A percentile compares a stretch with the other conserved stretches of the same genome.
These are phyloP conservation scores for Amanita phalloides DNA, from an alignment of 768 basidiomycete species.

Conservation along the genomic window DNA sequence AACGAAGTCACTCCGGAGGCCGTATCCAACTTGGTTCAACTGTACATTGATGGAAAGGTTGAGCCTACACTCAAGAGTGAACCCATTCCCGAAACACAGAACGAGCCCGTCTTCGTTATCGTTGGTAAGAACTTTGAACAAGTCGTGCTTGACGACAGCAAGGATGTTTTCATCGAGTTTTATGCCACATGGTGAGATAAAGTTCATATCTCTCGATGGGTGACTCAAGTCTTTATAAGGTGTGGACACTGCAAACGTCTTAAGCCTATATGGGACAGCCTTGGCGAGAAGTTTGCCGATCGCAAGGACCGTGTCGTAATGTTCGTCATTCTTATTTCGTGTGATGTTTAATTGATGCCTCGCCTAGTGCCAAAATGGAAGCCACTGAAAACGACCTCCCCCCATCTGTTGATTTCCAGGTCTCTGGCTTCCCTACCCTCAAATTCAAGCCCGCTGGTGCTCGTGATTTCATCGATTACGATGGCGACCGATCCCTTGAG, in stretches of 20 bases:
- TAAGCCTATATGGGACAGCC: conserved; percentile 85
- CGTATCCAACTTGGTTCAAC: conserved; percentile 47
- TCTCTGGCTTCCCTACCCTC: conserved; percentile 87
- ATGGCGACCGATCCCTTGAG: conserved; percentile 86
- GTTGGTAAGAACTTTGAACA: conserved; percentile 89
- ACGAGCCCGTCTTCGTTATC: conserved; percentile 71
- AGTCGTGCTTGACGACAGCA: conserved; percentile 73
- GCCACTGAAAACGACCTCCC: conserved; percentile 96
- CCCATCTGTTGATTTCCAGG: conserved; percentile 73
- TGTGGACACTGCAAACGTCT: conserved; percentile 97
- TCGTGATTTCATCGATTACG: conserved; percentile 83
- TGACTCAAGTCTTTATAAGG: conserved; percentile 26
- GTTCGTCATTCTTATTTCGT: conserved; percentile 29
- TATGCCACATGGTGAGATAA: conserved; percentile 83
- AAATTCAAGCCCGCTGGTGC: conserved; percentile 93
- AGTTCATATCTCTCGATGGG: not conserved
- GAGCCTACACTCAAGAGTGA: conserved; percentile 83
- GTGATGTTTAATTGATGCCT: conserved; percentile 5
- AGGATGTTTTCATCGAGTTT: conserved; percentile 96
- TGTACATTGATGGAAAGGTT: conserved; percentile 65
- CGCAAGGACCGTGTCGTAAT: conserved; percentile 70
- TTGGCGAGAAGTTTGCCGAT: conserved; percentile 74
- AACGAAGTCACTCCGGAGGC: conserved; percentile 47
- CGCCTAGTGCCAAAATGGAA: conserved; percentile 83
- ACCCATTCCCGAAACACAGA: conserved; percentile 74